Evolutionary conservation across 371 early-diverging fungal species (phyloP).

Genomic region (Mucor indicus): DNA sequence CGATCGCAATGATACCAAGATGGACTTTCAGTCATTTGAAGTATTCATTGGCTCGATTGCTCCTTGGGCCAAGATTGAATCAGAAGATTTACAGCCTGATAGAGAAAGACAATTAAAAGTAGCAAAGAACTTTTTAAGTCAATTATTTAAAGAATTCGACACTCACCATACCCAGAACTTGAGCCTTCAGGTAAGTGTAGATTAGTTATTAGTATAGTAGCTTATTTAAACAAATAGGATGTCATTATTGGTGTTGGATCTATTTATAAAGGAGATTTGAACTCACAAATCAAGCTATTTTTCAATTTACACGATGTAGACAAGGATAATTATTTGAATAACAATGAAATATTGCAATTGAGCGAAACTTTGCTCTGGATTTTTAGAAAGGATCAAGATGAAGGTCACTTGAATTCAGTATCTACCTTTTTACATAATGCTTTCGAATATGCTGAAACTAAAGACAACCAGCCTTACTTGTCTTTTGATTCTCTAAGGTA

Average conservation of each 20-base stretch:
- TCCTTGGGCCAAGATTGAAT: slow-evolving; percentile 49
- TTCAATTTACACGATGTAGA: slow-evolving; percentile 83
- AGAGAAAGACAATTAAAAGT: slow-evolving; percentile 34
- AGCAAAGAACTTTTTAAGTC: slow-evolving; percentile 44
- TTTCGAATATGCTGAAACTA: slow-evolving; percentile 61
- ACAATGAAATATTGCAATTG: slow-evolving; percentile 84
- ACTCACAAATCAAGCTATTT: slow-evolving; percentile 78
- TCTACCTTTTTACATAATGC: slow-evolving; percentile 71
- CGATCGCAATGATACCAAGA: slow-evolving; percentile 43
- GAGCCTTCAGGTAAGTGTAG: slow-evolving; percentile 57
- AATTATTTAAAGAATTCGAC: slow-evolving; percentile 61
- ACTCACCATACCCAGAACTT: slow-evolving; percentile 55
- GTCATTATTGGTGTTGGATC: slow-evolving; percentile 76
- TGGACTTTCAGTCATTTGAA: slow-evolving; percentile 67
- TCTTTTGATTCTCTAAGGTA: slow-evolving; percentile 45
- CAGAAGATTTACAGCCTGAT: slow-evolving; percentile 24
- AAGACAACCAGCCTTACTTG: slow-evolving; percentile 25
- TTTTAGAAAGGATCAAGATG: slow-evolving; percentile 61
- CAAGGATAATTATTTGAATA: slow-evolving; percentile 66
- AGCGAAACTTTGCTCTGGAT: slow-evolving; percentile 87
- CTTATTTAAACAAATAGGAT: slow-evolving; percentile 62
- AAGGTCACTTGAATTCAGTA: slow-evolving; percentile 63
- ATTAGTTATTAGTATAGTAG: no score
- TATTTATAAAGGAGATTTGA: slow-evolving; percentile 77
- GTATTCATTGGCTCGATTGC: slow-evolving; percentile 56